These are phyloP conservation scores for Ophiostoma montium DNA, from an alignment of 2,329 filamentous ascomycete genomes.

Conservation along the genomic window DNA sequence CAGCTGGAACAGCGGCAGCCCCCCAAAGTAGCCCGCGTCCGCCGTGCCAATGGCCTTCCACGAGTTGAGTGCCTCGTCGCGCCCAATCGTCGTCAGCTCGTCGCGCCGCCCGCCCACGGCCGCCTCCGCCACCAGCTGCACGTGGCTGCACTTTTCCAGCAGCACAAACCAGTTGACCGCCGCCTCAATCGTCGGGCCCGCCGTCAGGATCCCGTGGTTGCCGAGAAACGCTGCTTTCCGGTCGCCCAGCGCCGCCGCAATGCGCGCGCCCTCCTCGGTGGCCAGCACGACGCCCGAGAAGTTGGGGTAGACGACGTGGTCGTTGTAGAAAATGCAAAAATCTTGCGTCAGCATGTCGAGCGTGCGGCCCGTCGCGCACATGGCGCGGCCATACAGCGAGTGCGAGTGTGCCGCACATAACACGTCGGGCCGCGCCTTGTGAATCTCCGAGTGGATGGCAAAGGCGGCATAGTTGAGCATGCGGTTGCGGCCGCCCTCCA, in stretches of 20 bases:
- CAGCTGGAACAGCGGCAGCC: constrained; percentile 18
- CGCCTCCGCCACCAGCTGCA: constrained; percentile 47
- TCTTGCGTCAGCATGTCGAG: constrained; percentile 49
- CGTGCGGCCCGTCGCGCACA: constrained; percentile 36
- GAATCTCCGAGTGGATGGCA: constrained; percentile 42
- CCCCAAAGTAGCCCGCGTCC: constrained; percentile 14
- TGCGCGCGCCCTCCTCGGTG: constrained; percentile 37
- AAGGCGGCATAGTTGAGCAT: constrained; percentile 43
- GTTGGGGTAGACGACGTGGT: constrained; percentile 40
- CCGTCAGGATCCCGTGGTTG: constrained; percentile 48
- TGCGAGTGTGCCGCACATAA: constrained; percentile 45
- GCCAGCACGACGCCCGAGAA: constrained; percentile 46
- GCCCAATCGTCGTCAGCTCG: constrained; percentile 14
- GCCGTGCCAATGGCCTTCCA: constrained; percentile 15
- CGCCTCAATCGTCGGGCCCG: constrained; percentile 47
- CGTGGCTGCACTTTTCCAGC: constrained; percentile 51
- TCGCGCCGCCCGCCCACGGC: constrained; percentile 36
- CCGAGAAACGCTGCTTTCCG: constrained; percentile 39
- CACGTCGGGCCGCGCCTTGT: constrained; percentile 41
- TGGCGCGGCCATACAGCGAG: constrained; percentile 39
- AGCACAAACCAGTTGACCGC: constrained; percentile 45
- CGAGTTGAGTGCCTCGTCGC: constrained; percentile 14
- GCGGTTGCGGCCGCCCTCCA: constrained; percentile 31
- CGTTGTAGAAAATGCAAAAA: constrained; percentile 39
- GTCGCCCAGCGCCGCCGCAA: constrained; percentile 30